Percentiles rank a stretch among this genome's conserved stretches.
Conservation (phyloP, 108 stramenopile species). For the Schizochytrium sp. region DNA sequence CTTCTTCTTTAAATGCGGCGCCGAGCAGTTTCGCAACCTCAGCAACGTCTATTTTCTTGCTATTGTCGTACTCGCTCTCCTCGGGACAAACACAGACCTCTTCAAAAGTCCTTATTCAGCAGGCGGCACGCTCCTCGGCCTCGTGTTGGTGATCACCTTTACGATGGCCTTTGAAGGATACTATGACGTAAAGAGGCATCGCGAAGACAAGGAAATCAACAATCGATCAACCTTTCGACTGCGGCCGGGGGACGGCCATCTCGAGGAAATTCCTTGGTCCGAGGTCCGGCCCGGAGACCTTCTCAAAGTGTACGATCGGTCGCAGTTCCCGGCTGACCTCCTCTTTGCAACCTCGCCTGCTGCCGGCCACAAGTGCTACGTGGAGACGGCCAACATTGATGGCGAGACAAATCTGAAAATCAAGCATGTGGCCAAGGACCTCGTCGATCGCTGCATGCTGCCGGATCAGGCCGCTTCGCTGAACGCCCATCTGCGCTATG, state of each 20-base stretch:
- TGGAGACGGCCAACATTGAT: conserved; percentile 43
- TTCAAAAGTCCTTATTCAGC: conserved; percentile 77
- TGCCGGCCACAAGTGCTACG: conserved; percentile 54
- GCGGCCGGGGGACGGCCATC: not conserved
- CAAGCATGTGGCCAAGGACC: not conserved
- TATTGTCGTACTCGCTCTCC: conserved; percentile 78
- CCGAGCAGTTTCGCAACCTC: conserved; percentile 34
- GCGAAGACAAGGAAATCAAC: conserved; percentile 72
- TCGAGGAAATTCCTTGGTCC: conserved; percentile 18
- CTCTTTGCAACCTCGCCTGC: conserved; percentile 73
- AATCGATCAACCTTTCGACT: not conserved
- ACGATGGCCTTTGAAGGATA: conserved; percentile 78
- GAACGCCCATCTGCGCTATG: not conserved
- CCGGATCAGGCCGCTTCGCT: not conserved
- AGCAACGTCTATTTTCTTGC: conserved; percentile 93
- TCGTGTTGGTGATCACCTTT: conserved; percentile 72
- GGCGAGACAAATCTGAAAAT: conserved; percentile 50
- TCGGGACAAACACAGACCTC: conserved; percentile 67
- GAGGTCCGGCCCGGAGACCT: conserved; percentile 79
- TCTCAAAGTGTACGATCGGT: conserved; percentile 72
- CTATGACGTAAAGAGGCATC: conserved; percentile 80
- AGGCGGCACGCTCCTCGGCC: conserved; percentile 84
- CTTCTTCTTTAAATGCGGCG: conserved; percentile 41
- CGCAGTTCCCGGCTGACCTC: conserved; percentile 86
- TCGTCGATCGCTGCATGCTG: conserved; percentile 12